phyloP scores from a whole-genome alignment of 371 early-diverging fungal genomes.

The Amoeboaphelidium occidentale region DNA sequence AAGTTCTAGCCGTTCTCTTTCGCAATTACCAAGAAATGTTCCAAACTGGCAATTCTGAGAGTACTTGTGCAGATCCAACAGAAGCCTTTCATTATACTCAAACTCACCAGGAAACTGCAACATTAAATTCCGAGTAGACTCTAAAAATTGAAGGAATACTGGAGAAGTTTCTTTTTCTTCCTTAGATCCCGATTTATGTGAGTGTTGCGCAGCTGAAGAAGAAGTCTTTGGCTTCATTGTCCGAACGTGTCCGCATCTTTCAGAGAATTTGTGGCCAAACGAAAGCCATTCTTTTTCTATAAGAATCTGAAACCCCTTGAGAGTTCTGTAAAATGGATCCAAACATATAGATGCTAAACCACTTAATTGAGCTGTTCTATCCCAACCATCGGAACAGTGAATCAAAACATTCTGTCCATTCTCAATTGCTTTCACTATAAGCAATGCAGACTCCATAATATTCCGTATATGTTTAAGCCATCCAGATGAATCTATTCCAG shows the following conservation, averaged over 20 bases:
- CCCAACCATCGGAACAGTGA: slow-evolving; percentile 98
- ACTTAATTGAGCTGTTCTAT: slow-evolving; percentile 81
- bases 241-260: slow-evolving; percentile 67
- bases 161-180: slow-evolving; percentile 53
- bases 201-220: background rate
- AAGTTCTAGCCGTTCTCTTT: slow-evolving; percentile 59
- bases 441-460: slow-evolving; percentile 46
- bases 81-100: slow-evolving; percentile 61
- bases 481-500: slow-evolving; percentile 27
- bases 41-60: slow-evolving; percentile 77
- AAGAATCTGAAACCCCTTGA: slow-evolving; percentile 61
- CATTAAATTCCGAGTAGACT: slow-evolving; percentile 75
- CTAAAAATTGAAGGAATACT: slow-evolving; percentile 82
- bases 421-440: slow-evolving; percentile 69
- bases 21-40: slow-evolving; percentile 69
- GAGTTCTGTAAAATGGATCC: slow-evolving; percentile 83
- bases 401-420: slow-evolving; percentile 71
- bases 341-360: slow-evolving; percentile 66
- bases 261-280: slow-evolving; percentile 83
- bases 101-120: slow-evolving; percentile 64
- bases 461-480: slow-evolving; percentile 70
- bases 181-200: background rate
- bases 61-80: slow-evolving; percentile 54
- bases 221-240: slow-evolving; percentile 11
- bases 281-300: slow-evolving; percentile 90